Evolutionary conservation across 257 asterid species (phyloP), one percentile per base, ranked within the genome.

Genomic region (Nicotiana sylvestris): DNA sequence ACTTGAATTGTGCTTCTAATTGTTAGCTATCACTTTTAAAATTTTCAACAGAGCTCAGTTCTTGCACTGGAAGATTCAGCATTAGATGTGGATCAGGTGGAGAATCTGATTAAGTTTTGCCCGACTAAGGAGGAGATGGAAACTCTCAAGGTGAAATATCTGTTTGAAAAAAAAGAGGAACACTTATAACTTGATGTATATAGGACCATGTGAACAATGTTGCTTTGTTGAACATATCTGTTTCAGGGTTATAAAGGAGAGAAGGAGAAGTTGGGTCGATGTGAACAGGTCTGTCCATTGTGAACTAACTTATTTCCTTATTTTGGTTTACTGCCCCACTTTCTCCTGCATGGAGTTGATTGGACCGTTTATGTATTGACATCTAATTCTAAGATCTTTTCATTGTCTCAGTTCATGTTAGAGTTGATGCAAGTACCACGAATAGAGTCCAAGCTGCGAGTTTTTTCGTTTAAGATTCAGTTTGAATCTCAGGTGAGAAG

Each of bases 381-480:
- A 49, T 49, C 79, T 74, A 25, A 74, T 46, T 46, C 21, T 51
- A 51, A 27, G 27, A 76, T 21, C 61, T 72, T 67, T 33, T 83
- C n/a, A 27, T 82, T 83, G 77, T 87, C 77, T 61, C 90, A 95
- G 99, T 95, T 93, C 86, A 93, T 93, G 91, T 80, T 91, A 90
- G 98, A 91, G 90, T 84, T 95, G 93, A 95, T 95, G 98, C 98
- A 95, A 92, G 98, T 95, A 55, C 98, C 98, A 77, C 91, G 98
- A 35, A 86, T 87, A 83, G 98, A 95, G 83, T 86, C 92, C 77
- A 95, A 95, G 90, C 90, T 95, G 89, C 89, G 96, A 87, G 98
- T 95, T 77, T 93, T 90, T 87, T 95, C 97, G 2, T 95, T 95
- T 89, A 93, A 93, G 91, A 90, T 95, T 83, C 98, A 93, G 87